Conservation (phyloP, 2,329 filamentous ascomycete genomes). For the Cladosporium colombiae region DNA sequence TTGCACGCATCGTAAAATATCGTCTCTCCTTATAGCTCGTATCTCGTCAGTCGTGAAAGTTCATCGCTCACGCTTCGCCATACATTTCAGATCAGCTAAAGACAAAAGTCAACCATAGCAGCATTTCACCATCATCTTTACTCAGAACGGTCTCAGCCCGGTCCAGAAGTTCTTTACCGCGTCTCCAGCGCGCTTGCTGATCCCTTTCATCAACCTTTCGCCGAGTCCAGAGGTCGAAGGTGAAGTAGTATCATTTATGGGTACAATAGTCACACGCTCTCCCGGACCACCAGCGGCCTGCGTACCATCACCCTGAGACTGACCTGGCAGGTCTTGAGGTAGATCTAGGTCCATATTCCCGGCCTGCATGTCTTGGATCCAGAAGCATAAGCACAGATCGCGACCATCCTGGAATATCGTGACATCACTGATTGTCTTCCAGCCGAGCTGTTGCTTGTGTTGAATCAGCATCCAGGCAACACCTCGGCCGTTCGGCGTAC, state of each 20-base stretch:
- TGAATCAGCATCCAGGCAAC: slow-evolving; percentile 23
- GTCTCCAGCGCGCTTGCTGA: neutral
- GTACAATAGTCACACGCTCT: neutral
- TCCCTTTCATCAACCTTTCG: neutral
- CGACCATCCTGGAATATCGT: neutral
- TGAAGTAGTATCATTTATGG: neutral
- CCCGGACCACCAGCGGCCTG: neutral
- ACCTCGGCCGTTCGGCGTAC: slow-evolving; percentile 20
- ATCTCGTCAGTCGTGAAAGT: neutral
- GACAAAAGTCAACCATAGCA: neutral
- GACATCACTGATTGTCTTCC: slow-evolving; percentile 19
- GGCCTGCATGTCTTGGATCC: neutral
- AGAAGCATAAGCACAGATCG: neutral
- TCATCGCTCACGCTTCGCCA: neutral
- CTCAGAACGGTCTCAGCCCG: neutral
- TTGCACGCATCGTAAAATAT: neutral
- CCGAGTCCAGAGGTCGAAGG: neutral
- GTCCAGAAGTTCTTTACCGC: neutral
- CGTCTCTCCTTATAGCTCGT: neutral
- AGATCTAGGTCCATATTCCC: neutral
- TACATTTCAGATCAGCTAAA: neutral
- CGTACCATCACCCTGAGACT: neutral
- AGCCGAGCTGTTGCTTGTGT: slow-evolving; percentile 24
- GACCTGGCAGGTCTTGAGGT: neutral
- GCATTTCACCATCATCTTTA: neutral